phyloP scores from a whole-genome alignment of 106 monocot genomes.

The Dioscorea dumetorum region DNA sequence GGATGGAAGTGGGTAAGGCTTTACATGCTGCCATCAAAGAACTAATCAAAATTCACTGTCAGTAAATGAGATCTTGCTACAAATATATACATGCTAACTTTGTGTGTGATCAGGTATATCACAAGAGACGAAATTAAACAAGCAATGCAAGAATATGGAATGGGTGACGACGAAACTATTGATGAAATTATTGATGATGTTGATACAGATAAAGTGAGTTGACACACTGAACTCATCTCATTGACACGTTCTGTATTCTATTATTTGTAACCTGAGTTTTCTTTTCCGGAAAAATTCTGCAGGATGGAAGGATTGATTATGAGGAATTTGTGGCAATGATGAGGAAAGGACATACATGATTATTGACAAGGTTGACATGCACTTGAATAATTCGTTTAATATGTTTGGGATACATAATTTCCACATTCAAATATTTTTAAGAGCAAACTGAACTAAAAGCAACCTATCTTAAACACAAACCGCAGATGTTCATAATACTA shows the following conservation, averaged over 20 bases:
- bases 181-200: slow-evolving; percentile 72
- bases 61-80: not conserved
- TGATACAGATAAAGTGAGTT: slow-evolving; percentile 62
- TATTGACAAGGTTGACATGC: not conserved
- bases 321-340: slow-evolving; percentile 86
- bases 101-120: slow-evolving; percentile 37
- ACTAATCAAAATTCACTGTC: not conserved
- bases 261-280: not conserved
- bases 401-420: no score
- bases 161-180: slow-evolving; percentile 86
- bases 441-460: no score
- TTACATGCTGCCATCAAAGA: not conserved
- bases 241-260: not conserved
- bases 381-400: no score
- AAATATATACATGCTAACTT: not conserved
- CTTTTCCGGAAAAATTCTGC: slow-evolving; percentile 9
- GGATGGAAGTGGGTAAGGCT: slow-evolving; percentile 53
- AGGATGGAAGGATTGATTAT: slow-evolving; percentile 79
- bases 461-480: no score
- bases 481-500: no score
- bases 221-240: not conserved
- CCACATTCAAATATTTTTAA: no score
- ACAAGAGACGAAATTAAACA: slow-evolving; percentile 79
- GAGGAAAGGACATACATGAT: slow-evolving; percentile 50
- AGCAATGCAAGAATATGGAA: slow-evolving; percentile 58